phyloP scores from a whole-genome alignment of 441 rosid species.

The Flueggea neowawraea region DNA sequence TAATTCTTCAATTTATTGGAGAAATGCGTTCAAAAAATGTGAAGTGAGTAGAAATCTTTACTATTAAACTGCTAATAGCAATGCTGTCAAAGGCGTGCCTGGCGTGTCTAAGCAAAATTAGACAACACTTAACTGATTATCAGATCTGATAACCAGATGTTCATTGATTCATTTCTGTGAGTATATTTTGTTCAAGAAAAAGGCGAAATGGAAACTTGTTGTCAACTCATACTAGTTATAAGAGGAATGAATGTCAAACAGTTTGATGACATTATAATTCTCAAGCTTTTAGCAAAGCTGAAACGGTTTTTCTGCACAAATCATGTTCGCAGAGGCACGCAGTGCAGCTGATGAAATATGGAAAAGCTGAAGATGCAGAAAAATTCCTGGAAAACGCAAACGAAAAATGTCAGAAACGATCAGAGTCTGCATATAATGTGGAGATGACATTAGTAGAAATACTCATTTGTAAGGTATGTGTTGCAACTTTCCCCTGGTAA shows the following conservation, averaged over 20 bases:
- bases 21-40: too few species aligned
- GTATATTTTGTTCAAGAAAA: too few species aligned
- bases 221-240: too few species aligned
- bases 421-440: conserved; percentile 42
- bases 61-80: too few species aligned
- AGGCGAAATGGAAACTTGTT: too few species aligned
- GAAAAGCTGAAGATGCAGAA: conserved; percentile 44
- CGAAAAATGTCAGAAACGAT: conserved; percentile 23
- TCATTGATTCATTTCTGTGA: too few species aligned
- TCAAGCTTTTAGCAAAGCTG: too few species aligned
- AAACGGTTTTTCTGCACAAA: background rate
- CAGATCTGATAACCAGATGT: background rate
- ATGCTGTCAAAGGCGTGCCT: background rate
- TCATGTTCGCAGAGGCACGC: conserved; percentile 42
- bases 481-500: too few species aligned
- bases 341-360: conserved; percentile 35
- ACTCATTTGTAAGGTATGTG: conserved; percentile 43
- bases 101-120: background rate
- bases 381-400: conserved; percentile 25
- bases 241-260: too few species aligned
- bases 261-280: too few species aligned
- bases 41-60: too few species aligned
- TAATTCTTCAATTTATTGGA: too few species aligned
- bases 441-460: conserved; percentile 56
- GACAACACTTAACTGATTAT: background rate